Conservation (phyloP, 2,329 filamentous ascomycete genomes). For the Diplocarpon rosae region DNA sequence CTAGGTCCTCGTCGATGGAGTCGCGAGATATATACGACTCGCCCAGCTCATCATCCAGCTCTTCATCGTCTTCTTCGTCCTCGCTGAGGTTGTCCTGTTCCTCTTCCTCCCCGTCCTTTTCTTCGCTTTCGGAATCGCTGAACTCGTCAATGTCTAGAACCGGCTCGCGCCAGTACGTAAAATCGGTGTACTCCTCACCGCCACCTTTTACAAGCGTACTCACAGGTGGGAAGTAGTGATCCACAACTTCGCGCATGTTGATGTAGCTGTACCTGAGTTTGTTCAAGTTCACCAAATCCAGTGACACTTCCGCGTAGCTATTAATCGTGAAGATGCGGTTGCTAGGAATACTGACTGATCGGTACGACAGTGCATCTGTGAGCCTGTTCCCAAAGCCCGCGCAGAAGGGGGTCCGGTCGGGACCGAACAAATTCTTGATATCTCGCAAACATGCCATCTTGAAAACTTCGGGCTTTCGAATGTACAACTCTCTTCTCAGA, state of each 20-base stretch:
- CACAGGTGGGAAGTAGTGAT: slow-evolving; percentile 94
- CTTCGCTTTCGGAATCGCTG: slow-evolving; percentile 64
- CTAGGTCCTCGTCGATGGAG: slow-evolving; percentile 37
- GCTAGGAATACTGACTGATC: slow-evolving; percentile 88
- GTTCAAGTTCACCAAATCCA: slow-evolving; percentile 83
- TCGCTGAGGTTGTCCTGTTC: slow-evolving; percentile 37
- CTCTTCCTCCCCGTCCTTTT: slow-evolving; percentile 43
- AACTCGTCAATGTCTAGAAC: slow-evolving; percentile 83
- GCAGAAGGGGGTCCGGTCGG: slow-evolving; percentile 75
- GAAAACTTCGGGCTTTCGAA: slow-evolving; percentile 95
- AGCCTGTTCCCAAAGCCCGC: slow-evolving; percentile 94
- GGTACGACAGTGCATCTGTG: slow-evolving; percentile 91
- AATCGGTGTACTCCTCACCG: slow-evolving; percentile 92
- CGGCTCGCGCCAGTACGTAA: slow-evolving; percentile 86
- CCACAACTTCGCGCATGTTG: slow-evolving; percentile 91
- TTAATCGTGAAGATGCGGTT: slow-evolving; percentile 98
- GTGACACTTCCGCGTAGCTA: slow-evolving; percentile 86
- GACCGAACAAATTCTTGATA: slow-evolving; percentile 77
- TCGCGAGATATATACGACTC: slow-evolving; percentile 47
- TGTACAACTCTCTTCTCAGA: slow-evolving; percentile 80
- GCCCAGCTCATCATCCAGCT: slow-evolving; percentile 40
- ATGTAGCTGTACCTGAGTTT: slow-evolving; percentile 96
- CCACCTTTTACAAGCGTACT: slow-evolving; percentile 78
- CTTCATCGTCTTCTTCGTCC: slow-evolving; percentile 39
- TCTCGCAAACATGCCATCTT: slow-evolving; percentile 98